Evolutionary conservation across 73 alveolate species (phyloP).

Genomic region (Uronychia setigera): DNA sequence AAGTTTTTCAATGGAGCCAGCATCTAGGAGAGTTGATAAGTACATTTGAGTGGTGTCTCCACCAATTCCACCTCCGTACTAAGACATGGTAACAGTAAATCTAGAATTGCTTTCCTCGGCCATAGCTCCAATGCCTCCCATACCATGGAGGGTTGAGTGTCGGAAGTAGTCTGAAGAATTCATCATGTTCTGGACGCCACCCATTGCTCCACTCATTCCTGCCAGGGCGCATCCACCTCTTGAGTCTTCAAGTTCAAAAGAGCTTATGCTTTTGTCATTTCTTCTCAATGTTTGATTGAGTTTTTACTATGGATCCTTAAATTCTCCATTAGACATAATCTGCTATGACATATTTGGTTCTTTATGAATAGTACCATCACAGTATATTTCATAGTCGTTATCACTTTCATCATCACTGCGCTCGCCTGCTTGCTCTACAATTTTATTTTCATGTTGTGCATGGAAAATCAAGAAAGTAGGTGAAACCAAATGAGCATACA

Average conservation of each 20-base stretch:
- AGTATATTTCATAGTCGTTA: slow-evolving; percentile 1
- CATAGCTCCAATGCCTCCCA: neutral
- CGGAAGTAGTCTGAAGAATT: neutral
- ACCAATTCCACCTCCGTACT: neutral
- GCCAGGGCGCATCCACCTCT: neutral
- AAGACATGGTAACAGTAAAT: neutral
- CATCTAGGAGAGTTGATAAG: neutral
- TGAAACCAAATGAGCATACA: slow-evolving; percentile 10
- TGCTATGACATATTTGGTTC: neutral
- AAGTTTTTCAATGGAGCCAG: neutral
- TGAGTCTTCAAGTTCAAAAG: neutral
- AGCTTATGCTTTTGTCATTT: neutral
- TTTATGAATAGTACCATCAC: slow-evolving; percentile 6
- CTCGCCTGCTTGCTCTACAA: slow-evolving; percentile 13
- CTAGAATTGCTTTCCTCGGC: neutral
- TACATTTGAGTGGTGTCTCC: slow-evolving; percentile 1
- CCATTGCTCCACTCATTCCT: neutral
- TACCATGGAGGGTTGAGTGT: neutral
- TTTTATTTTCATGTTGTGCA: slow-evolving; percentile 4
- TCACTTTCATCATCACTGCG: neutral
- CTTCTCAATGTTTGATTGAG: neutral
- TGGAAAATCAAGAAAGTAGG: neutral
- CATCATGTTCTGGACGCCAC: too few relatives aligned
- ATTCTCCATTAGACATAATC: neutral
- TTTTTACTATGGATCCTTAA: neutral